Conservation (phyloP, 345 rosid species). For the Eucalyptus dawsonii region DNA sequence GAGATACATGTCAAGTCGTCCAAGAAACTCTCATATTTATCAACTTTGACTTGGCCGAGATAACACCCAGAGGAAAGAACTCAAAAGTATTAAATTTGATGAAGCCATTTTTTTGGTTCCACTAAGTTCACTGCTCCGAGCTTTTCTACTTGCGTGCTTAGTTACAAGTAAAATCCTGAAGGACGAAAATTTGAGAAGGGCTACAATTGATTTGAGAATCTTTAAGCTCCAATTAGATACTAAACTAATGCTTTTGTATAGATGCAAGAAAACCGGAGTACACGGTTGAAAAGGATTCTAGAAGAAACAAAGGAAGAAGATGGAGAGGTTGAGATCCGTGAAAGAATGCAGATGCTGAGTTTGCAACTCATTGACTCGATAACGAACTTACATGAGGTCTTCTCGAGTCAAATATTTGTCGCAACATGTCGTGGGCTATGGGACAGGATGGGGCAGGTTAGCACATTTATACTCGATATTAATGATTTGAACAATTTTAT, state of each 20-base stretch:
- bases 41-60: background rate
- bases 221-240: background rate
- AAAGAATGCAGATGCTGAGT: constrained; percentile 70
- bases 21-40: background rate
- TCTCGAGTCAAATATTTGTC: constrained; percentile 65
- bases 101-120: background rate
- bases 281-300: constrained; percentile 70
- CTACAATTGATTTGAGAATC: background rate
- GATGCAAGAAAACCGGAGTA: constrained; percentile 65
- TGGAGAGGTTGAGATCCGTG: constrained; percentile 82
- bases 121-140: background rate
- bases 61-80: background rate
- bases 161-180: background rate
- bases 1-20: background rate
- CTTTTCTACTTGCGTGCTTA: background rate
- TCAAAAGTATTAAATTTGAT: background rate
- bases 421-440: constrained; percentile 82
- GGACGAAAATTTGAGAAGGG: background rate
- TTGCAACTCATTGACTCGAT: constrained; percentile 60
- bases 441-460: constrained; percentile 96
- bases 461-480: background rate
- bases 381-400: constrained; percentile 70
- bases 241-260: constrained; percentile 4
- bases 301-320: constrained; percentile 91
- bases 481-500: background rate